A percentile compares a stretch with the other conserved stretches of the same genome.
Conservation (phyloP, 495 filamentous ascomycete genomes). For the Penicillium lividum region DNA sequence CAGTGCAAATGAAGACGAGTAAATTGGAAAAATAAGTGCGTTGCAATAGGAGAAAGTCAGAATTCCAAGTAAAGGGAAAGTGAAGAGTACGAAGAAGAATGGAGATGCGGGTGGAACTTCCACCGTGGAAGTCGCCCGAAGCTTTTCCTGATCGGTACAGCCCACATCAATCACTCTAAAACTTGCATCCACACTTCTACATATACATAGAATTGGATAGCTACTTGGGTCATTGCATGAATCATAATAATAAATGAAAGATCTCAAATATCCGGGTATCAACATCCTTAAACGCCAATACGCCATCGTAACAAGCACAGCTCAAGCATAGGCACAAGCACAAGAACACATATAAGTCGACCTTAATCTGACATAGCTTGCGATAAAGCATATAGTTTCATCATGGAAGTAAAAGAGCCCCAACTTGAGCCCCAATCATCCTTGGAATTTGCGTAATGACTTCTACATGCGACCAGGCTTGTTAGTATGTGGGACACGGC, state of each 20-base stretch:
- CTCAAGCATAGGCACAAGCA: neutral
- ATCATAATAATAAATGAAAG: neutral
- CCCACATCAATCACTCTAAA: neutral
- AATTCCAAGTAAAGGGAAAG: slow-evolving; percentile 9
- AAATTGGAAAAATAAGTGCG: neutral
- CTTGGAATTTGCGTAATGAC: slow-evolving; percentile 75
- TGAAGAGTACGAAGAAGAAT: slow-evolving; percentile 24
- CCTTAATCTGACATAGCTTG: neutral
- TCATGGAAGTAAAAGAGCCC: neutral
- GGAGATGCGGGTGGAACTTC: slow-evolving; percentile 38
- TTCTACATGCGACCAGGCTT: slow-evolving; percentile 43
- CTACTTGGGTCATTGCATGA: no score
- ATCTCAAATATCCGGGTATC: slow-evolving; percentile 1
- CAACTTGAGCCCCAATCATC: slow-evolving; percentile 43
- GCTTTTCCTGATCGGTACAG: slow-evolving; percentile 32
- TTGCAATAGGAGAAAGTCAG: slow-evolving; percentile 6
- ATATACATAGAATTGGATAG: neutral
- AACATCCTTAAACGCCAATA: slow-evolving; percentile 5
- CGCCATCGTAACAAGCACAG: neutral
- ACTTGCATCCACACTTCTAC: neutral
- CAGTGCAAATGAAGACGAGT: slow-evolving; percentile 13
- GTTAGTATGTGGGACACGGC: neutral
- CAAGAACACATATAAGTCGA: neutral
- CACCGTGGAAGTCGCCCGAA: slow-evolving; percentile 39
- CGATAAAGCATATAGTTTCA: neutral